Base-by-base conservation (phyloP, 2,329 filamentous ascomycete species). In the Hymenoscyphus occultus region DNA sequence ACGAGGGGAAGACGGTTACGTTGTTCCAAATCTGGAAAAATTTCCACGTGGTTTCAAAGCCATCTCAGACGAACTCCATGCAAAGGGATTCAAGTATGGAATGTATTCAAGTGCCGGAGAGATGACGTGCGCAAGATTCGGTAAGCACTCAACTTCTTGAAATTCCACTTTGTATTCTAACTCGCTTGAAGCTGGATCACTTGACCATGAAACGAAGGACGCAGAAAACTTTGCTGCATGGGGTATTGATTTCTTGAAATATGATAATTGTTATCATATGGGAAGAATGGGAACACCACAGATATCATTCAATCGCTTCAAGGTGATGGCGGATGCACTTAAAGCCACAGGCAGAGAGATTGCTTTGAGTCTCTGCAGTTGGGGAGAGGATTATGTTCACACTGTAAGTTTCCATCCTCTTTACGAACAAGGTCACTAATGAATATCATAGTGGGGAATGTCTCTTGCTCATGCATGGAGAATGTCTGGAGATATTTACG, bases 261-360 rank as follows among this genome's bases (percentile, higher is more conserved):
- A 84, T 67, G 82, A 84, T 71, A 84, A 84, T 68, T 85, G 83
- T 76, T 83, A 79, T 73, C 82, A 83, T 63, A 75, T 80, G 67
- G 82, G 82, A 16, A 78, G 81, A 64, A 79, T 78, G 35, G 82
- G 82, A 1, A 67, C 67, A 4, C 64, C 68, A 4, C 63, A 68
- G 59, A 58, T 70, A 1, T 68, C 69, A 14, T 70, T 68, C 35
- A 62, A 69, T 35, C 61, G 69, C 1, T 79, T 76, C 65, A 70
- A 71, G 32, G 67, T 64, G 5, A 77, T 76, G 75, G 65, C 71
- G 45, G 69, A 76, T 61, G 75, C 75, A 1, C 60, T 77, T 9
- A 70, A 70, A 42, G 68, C 67, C 4, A 73, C 74, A 0, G 72
- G 71, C 7, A 67, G 75, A 45, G 71, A 75, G 9, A 76, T 77